These are phyloP conservation scores for Forsythia viridissima DNA, from an alignment of 257 asterid genomes.

Conservation along the genomic window DNA sequence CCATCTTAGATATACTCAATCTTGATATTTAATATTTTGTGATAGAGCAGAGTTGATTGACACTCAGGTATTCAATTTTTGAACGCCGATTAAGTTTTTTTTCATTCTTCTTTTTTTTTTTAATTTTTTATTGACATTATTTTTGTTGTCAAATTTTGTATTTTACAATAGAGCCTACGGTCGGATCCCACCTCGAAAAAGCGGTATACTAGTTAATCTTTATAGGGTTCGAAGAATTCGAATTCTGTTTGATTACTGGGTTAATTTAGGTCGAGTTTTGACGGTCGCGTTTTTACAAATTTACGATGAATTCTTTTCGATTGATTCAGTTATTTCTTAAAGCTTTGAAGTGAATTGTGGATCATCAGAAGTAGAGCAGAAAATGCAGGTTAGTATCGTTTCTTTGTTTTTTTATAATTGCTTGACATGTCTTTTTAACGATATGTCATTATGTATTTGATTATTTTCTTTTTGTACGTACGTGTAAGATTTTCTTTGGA, in stretches of 20 bases:
- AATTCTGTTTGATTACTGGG: neutral
- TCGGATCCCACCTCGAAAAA: too few relatives aligned
- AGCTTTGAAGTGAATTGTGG: slow-evolving; percentile 12
- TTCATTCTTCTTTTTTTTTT: too few relatives aligned
- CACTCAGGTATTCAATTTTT: too few relatives aligned
- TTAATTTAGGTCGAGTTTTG: neutral
- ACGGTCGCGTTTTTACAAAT: neutral
- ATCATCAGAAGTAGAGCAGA: slow-evolving; percentile 9
- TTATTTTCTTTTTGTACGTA: neutral
- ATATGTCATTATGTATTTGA: neutral
- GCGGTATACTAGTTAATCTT: neutral
- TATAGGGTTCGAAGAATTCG: neutral
- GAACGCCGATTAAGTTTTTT: too few relatives aligned
- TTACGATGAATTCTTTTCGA: neutral
- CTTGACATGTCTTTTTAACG: neutral
- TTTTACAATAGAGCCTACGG: too few relatives aligned
- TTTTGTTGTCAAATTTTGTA: too few relatives aligned
- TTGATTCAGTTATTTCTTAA: slow-evolving; percentile 28
- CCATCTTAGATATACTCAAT: too few relatives aligned
- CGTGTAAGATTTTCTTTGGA: neutral
- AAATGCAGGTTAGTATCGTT: slow-evolving; percentile 41
- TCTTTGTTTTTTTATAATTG: neutral
- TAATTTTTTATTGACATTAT: too few relatives aligned
- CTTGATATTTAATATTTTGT: too few relatives aligned
- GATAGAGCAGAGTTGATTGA: too few relatives aligned